Evolutionary conservation across 2,329 filamentous ascomycete genomes (phyloP).

Genomic region (Orbilia ellipsospora): DNA sequence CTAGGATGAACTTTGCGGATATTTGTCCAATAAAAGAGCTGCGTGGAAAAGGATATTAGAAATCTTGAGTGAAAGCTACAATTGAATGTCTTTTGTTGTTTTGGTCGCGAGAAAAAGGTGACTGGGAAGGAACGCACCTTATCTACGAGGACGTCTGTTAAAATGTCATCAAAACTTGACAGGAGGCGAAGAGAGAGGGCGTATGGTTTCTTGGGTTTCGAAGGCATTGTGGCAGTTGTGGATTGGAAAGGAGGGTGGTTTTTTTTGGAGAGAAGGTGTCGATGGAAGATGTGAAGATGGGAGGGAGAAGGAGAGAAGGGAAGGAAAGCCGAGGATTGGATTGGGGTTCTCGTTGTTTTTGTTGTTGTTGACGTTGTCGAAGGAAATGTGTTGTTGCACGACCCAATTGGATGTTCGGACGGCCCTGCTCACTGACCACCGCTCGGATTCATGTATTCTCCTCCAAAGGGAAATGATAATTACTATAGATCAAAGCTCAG

Average conservation of each 20-base stretch:
- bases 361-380: slow-evolving; percentile 7
- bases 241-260: background rate
- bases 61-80: slow-evolving; percentile 13
- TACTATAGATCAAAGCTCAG: background rate
- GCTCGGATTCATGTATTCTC: background rate
- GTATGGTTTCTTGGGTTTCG: slow-evolving; percentile 62
- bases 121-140: slow-evolving; percentile 73
- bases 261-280: slow-evolving; percentile 1
- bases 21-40: slow-evolving; percentile 96
- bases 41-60: slow-evolving; percentile 9
- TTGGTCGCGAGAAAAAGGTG: slow-evolving; percentile 38
- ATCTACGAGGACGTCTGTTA: slow-evolving; percentile 94
- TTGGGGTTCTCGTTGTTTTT: slow-evolving; percentile 12
- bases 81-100: slow-evolving; percentile 38
- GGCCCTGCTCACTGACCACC: background rate
- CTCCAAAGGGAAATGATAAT: background rate
- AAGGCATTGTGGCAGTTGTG: slow-evolving; percentile 33
- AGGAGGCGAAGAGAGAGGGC: slow-evolving; percentile 86
- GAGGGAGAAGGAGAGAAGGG: background rate
- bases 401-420: background rate
- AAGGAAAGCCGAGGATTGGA: slow-evolving; percentile 12
- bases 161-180: slow-evolving; percentile 91
- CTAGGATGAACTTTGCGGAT: slow-evolving; percentile 93
- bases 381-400: background rate
- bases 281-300: background rate